Evolutionary conservation across 352 stramenopile genomes (phyloP), one percentile per base, ranked within the genome.

Genomic region (Phytophthora rubi): DNA sequence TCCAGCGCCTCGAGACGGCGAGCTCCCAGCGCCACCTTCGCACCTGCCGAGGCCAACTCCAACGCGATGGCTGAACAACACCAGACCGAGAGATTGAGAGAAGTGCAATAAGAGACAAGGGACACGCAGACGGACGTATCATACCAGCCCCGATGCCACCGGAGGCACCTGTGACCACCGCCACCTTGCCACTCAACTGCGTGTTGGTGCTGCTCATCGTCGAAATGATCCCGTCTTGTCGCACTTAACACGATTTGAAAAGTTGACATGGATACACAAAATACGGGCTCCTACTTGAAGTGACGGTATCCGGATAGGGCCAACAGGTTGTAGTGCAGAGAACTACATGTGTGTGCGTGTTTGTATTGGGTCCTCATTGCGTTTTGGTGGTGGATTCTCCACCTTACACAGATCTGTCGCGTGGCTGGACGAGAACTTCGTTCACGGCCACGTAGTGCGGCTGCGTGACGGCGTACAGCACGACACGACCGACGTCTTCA

Each of bases 371-470:
- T 23, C 16, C 37, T 45, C 44, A 13, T 13, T 49, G 44, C 44
- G 8, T 13, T 49, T 26, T 49, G n/a, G 44, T 26, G 37, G 13
- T n/a, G 37, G 37, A 45, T 45, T n/a, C 37, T 3, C 37, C 37
- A n/a, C 37, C 37, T 28, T 82, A 89, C 33, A 84, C 82, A n/a
- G 81, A 80, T 64, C 95, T 85, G 68, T 97, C 91, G 23, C 90
- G 85, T n/a, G 91, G 86, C 65, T 98, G 88, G 42, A 98, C 88
- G 30, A 98, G 80, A 23, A 97, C 76, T 64, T 93, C 88, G 71
- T 97, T 98, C 48, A 97, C 85, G n/a, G 88, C 86, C 16, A 96
- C 87, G 75, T 96, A 89, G 18, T 77, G 47, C 10, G 92, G 91
- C 49, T 93, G 87, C 9, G 82, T 90, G 53, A 97, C 79, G 5